Conservation (phyloP, 2,329 filamentous ascomycete genomes). For the Colletotrichum shisoi region DNA sequence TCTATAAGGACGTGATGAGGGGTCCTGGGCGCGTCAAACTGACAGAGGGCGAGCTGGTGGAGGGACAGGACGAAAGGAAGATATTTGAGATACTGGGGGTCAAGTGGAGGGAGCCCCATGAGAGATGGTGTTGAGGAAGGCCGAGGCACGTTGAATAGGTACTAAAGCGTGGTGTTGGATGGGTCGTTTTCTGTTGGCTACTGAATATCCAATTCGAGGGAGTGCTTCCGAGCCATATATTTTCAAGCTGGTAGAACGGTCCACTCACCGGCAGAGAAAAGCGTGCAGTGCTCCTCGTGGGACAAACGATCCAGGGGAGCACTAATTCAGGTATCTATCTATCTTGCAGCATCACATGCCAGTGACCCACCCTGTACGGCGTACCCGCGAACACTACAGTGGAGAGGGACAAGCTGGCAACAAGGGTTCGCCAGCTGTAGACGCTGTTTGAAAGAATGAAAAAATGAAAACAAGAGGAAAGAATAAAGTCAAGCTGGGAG, state of each 20-base stretch:
- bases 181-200: not conserved
- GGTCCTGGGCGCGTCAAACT: slow-evolving; percentile 65
- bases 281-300: not conserved
- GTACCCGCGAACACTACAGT: not conserved
- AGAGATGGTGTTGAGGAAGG: slow-evolving; percentile 72
- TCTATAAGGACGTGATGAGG: slow-evolving; percentile 76
- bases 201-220: not conserved
- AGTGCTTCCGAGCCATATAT: not conserved
- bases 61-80: slow-evolving; percentile 75
- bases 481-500: slow-evolving; percentile 3
- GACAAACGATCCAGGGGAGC: no score
- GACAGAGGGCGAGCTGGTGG: slow-evolving; percentile 73
- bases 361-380: not conserved
- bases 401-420: slow-evolving; percentile 32
- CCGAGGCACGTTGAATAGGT: slow-evolving; percentile 8
- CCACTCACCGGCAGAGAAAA: not conserved
- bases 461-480: not conserved
- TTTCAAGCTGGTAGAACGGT: not conserved
- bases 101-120: slow-evolving; percentile 80
- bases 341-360: not conserved
- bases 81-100: slow-evolving; percentile 86
- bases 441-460: not conserved
- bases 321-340: not conserved
- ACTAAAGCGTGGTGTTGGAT: slow-evolving; percentile 30
- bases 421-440: slow-evolving; percentile 33